A percentile compares a stretch with the other conserved stretches of the same genome.
These are phyloP conservation scores for Tylopilus plumbeoviolaceoides DNA, from an alignment of 768 basidiomycete species.

Conservation along the genomic window DNA sequence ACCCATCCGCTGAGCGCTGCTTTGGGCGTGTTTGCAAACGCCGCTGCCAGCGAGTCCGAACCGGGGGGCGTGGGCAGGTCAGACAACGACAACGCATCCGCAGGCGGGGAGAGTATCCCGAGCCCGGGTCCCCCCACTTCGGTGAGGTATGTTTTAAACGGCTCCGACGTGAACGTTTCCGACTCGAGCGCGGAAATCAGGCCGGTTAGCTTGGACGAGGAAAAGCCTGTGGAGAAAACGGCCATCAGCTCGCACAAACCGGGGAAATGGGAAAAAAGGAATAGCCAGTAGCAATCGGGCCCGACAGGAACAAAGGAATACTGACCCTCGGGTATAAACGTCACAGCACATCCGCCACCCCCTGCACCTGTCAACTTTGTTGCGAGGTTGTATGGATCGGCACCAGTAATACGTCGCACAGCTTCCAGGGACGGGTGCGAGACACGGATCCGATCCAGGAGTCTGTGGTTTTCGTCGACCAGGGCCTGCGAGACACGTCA, in stretches of 20 bases:
- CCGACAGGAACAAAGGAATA: neutral
- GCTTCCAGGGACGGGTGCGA: conserved; percentile 86
- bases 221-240: conserved; percentile 53
- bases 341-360: conserved; percentile 97
- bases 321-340: conserved; percentile 90
- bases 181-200: conserved; percentile 54
- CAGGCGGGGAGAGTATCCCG: conserved; percentile 70
- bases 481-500: conserved; percentile 48
- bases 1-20: conserved; percentile 35
- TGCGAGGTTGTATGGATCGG: conserved; percentile 62
- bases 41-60: conserved; percentile 11
- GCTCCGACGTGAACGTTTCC: conserved; percentile 31
- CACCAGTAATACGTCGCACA: conserved; percentile 67
- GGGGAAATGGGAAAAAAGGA: neutral
- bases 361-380: conserved; percentile 99
- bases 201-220: conserved; percentile 49
- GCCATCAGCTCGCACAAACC: neutral
- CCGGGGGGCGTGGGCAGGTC: conserved; percentile 27
- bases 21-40: conserved; percentile 26
- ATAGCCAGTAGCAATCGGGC: neutral
- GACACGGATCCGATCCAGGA: conserved; percentile 82
- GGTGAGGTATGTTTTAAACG: conserved; percentile 64
- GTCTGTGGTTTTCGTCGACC: conserved; percentile 85
- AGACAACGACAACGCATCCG: neutral
- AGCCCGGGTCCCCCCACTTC: conserved; percentile 92